These are phyloP conservation scores for Puccinia hordei DNA, from an alignment of 1,284 basidiomycete species.

Conservation along the genomic window DNA sequence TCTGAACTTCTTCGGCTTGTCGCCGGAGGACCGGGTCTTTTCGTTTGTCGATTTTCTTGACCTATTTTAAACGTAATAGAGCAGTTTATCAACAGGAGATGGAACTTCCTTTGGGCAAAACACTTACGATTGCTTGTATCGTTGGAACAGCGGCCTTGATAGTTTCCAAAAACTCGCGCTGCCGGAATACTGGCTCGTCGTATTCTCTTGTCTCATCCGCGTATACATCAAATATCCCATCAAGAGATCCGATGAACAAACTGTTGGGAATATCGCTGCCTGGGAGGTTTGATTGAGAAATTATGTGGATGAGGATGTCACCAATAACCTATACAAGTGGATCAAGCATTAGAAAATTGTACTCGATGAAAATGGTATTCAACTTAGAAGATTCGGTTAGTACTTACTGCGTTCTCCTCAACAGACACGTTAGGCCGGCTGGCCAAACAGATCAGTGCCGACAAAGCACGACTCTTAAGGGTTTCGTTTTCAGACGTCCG, in stretches of 20 bases:
- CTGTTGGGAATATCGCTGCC: background rate
- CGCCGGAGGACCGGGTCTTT: slow-evolving; percentile 13
- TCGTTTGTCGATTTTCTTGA: slow-evolving; percentile 48
- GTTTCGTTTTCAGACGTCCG: slow-evolving; percentile 9
- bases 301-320: slow-evolving; percentile 22
- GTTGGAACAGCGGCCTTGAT: slow-evolving; percentile 2
- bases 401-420: slow-evolving; percentile 40
- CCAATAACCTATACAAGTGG: slow-evolving; percentile 25
- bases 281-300: background rate
- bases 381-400: background rate
- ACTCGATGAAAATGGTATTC: background rate
- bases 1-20: slow-evolving; percentile 24
- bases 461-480: slow-evolving; percentile 11
- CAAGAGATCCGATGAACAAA: slow-evolving; percentile 25
- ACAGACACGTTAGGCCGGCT: background rate
- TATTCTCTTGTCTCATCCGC: slow-evolving; percentile 25
- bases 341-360: background rate
- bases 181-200: slow-evolving; percentile 31
- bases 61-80: slow-evolving; percentile 2
- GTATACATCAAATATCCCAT: slow-evolving; percentile 43
- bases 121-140: slow-evolving; percentile 27
- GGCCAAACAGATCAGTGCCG: slow-evolving; percentile 12
- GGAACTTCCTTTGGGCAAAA: background rate
- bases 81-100: background rate
- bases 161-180: slow-evolving; percentile 13